These are phyloP conservation scores for Eucalyptus lansdowneana DNA, from an alignment of 345 rosid genomes.

Conservation along the genomic window DNA sequence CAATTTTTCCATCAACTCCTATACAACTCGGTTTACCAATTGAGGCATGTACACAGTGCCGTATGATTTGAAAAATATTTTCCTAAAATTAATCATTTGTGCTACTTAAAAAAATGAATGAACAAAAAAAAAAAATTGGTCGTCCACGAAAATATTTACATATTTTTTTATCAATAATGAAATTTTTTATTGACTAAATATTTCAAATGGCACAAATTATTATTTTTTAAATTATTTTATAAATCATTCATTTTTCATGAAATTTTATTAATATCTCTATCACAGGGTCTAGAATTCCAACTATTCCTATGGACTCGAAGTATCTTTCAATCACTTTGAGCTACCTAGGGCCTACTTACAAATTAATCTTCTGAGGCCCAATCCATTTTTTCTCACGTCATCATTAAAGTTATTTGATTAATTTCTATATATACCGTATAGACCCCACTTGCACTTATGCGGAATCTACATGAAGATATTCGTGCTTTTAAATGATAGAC, in stretches of 20 bases:
- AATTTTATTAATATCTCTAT: not conserved
- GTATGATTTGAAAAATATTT: not conserved
- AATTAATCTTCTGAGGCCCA: not conserved
- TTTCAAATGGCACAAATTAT: not conserved
- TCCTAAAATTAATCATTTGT: too few species aligned
- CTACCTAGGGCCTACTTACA: not conserved
- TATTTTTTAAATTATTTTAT: too few species aligned
- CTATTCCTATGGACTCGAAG: not conserved
- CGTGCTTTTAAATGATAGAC: not conserved
- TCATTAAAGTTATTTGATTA: not conserved
- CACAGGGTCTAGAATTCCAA: not conserved
- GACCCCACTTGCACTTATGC: not conserved
- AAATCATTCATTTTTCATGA: not conserved
- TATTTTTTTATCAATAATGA: too few species aligned
- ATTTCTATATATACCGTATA: not conserved
- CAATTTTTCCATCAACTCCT: not conserved
- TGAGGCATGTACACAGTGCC: accelerated
- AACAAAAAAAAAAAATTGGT: too few species aligned
- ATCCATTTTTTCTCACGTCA: not conserved
- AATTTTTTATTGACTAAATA: not conserved
- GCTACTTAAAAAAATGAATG: too few species aligned
- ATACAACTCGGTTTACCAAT: not conserved
- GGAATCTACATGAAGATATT: not conserved
- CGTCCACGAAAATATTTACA: not conserved
- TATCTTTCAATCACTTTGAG: not conserved